Percentiles rank a stretch among this genome's conserved stretches.
Conservation (phyloP, 768 basidiomycete genomes). For the Termitomyces sp. region DNA sequence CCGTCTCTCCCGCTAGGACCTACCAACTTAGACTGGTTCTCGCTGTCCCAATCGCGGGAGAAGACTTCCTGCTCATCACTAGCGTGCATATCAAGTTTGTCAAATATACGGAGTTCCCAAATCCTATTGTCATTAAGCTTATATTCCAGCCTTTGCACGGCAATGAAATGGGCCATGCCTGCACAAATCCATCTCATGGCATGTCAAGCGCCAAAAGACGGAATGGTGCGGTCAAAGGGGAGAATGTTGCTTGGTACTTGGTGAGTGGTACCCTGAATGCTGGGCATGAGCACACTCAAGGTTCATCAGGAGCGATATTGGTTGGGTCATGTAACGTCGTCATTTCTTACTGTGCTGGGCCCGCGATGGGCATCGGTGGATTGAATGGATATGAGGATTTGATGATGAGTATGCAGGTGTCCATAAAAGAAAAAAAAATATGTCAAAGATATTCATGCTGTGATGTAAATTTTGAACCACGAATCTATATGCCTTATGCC, state of each 20-base stretch:
- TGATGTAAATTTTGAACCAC: conserved; percentile 5
- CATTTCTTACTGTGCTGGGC: neutral
- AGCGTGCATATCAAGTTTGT: neutral
- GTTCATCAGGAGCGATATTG: neutral
- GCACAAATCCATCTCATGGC: neutral
- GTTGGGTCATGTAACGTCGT: too few species aligned
- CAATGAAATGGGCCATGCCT: neutral
- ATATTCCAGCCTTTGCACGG: neutral
- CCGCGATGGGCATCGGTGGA: neutral
- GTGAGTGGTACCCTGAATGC: neutral
- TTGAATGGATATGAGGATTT: conserved; percentile 5
- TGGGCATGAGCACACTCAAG: neutral
- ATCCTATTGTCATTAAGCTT: neutral
- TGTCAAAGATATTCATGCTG: conserved; percentile 1
- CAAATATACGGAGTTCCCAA: too few species aligned
- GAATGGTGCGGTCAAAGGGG: neutral
- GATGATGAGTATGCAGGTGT: conserved; percentile 3
- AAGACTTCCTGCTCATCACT: neutral
- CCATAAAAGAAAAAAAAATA: conserved; percentile 1
- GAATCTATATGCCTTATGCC: neutral
- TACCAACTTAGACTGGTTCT: too few species aligned
- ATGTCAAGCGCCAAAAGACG: neutral
- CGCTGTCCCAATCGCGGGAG: neutral
- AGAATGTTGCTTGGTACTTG: neutral
- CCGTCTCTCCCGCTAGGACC: too few species aligned